Evolutionary conservation across 1,284 basidiomycete species (phyloP), one percentile per base, ranked within the genome.

Genomic region (Cutaneotrichosporon cavernicola): DNA sequence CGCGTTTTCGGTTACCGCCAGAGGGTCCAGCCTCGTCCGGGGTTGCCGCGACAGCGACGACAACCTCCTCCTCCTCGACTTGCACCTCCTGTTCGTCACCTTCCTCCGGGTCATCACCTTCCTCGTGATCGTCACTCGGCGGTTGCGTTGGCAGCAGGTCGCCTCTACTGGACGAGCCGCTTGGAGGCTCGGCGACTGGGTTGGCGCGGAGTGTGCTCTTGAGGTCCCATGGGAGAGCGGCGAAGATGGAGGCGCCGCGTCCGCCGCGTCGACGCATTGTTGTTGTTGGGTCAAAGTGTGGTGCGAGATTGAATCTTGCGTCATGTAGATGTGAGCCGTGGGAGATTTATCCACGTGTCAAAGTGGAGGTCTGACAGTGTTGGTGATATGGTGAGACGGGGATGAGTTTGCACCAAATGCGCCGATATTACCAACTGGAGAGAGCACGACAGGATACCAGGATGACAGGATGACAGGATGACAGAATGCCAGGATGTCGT

Each of bases 81-180:
- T 61, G 56, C 8, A 56, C 58, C 21, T 62, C 62, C 34, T 50
- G 51, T 8, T 31, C 60, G 21, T 55, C 63, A 21, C 59, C 62
- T 16, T 64, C 60, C 16, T n/a, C 34, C 1, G 34, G 34, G 8
- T 36, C 34, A 5, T 36, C 34, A 36, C 34, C 34, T 36, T 36
- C 56, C 56, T 65, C 30, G 49, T 40, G 31, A 9, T 62, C 50
- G 30, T 61, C 46, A 46, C 64, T 61, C 2, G 63, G 43, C 46
- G 69, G 70, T 52, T 73, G 70, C 3, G 69, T 72, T 16, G 66
- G 65, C 2, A 73, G 58, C 5, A 70, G 57, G 46, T 60, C 26
- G 7, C 14, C 46, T n/a, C 36, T 52, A 51, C 14, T 62, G 43
- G 43, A 49, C 16, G 13, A n/a, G 6, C 7, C 43, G 2, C 18